Conservation (phyloP, 2,329 filamentous ascomycete genomes). For the Diaporthe citri region DNA sequence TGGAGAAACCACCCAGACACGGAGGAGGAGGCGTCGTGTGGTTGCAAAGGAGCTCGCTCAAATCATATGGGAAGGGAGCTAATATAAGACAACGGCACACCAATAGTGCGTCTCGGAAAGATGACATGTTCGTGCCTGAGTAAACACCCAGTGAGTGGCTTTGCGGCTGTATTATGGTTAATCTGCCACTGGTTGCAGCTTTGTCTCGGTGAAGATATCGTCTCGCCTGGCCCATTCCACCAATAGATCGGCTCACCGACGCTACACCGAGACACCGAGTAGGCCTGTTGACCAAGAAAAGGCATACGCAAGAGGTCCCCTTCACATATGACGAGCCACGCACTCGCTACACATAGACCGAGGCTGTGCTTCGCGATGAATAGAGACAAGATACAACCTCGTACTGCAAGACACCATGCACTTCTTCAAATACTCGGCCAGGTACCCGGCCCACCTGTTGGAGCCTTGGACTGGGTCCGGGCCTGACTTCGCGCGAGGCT, state of each 20-base stretch:
- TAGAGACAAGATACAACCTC: neutral
- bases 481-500: neutral
- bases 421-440: neutral
- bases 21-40: neutral
- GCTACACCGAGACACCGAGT: neutral
- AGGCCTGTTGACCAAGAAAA: no score
- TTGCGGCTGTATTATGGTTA: neutral
- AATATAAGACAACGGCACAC: constrained; percentile 25
- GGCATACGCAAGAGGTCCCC: no score
- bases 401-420: neutral
- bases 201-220: neutral
- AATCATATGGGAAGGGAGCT: constrained; percentile 6
- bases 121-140: neutral
- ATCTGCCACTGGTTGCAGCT: neutral
- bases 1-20: no score
- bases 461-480: neutral
- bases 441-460: neutral
- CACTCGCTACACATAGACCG: no score
- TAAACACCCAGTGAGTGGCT: neutral
- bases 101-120: neutral
- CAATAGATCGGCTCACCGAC: neutral
- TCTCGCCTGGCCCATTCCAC: neutral
- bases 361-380: no score
- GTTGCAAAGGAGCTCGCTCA: neutral
- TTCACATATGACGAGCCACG: no score